Evolutionary conservation across 768 basidiomycete genomes (phyloP), one percentile per base, ranked within the genome.

Genomic region (Tricholoma hemisulphureum): DNA sequence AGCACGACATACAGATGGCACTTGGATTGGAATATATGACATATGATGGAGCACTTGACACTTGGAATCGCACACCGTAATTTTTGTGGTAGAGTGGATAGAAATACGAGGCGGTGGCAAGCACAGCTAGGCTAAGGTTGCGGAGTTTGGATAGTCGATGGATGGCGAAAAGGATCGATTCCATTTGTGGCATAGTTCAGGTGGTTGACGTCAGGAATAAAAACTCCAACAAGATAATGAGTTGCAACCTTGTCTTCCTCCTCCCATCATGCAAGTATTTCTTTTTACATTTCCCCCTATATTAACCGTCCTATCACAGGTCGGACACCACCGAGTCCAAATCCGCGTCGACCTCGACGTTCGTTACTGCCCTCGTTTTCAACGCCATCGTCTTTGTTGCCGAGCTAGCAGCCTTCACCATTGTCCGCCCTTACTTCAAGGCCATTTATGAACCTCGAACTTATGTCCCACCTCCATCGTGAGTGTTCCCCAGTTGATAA

Each of bases 391-490:
- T 93, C 21, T 91, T 91, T 61, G 86, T 74, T 8, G 79, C 73
- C 6, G 89, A 95, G 73, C 70, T 98, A 52, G 77, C 67, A 4
- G 80, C 82, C 14, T 98, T 97, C 75, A 88, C 94, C n/a, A 57
- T 96, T 60, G 71, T 97, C 26, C 79, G 95, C 39, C 85, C 88
- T 10, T 87, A 85, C 67, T 97, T 98, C 80, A 90, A 87, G 61
- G 79, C 86, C 13, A 88, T 98, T 48, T 98, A 94, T 69, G 90
- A 94, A 65, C 95, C 95, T 0, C 79, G 94, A 55, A 89, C 93
- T 6, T 90, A 89, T 71, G 76, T 77, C 14, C 79, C 78, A 8
- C 65, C 71, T 6, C 76, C 73, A 43, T 71, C 73, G 77, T 80
- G 56, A 64, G 76, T 74, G 13, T 46, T 46, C 4, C 21, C 24